Percentiles rank a stretch among this genome's conserved stretches.
These are phyloP conservation scores for Saururus chinensis DNA, from an alignment of 164 flowering plant genomes.

Conservation along the genomic window DNA sequence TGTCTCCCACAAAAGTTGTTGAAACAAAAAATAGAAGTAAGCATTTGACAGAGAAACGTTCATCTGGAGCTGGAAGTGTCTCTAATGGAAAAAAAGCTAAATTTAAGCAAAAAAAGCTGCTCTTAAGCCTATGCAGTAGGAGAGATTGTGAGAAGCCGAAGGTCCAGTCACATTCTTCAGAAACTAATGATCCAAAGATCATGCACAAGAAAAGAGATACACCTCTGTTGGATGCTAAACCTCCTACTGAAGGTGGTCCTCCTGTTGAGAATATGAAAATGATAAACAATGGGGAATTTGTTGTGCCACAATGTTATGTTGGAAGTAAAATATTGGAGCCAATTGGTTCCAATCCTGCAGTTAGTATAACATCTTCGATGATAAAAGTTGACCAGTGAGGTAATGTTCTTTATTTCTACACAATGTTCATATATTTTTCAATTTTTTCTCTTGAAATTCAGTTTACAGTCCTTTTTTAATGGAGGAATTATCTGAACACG, in stretches of 20 bases:
- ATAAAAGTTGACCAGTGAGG: constrained; percentile 32
- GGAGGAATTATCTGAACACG: not conserved
- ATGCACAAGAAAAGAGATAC: constrained; percentile 12
- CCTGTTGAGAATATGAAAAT: constrained; percentile 29
- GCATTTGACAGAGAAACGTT: constrained; percentile 27
- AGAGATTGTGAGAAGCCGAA: constrained; percentile 46
- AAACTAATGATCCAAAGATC: constrained; percentile 22
- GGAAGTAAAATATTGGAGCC: constrained; percentile 55
- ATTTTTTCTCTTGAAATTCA: no score
- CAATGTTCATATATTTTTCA: no score
- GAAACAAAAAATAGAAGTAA: constrained; percentile 28
- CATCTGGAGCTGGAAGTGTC: constrained; percentile 18
- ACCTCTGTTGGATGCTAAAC: constrained; percentile 25
- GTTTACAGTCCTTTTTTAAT: no score
- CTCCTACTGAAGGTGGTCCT: constrained; percentile 19
- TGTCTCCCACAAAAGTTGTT: constrained; percentile 13
- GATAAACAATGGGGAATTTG: constrained; percentile 51
- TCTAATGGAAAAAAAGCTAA: constrained; percentile 53
- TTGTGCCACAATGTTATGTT: constrained; percentile 35
- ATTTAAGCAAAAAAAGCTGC: constrained; percentile 57
- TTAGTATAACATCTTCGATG: constrained; percentile 17
- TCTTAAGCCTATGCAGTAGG: constrained; percentile 48
- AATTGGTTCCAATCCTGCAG: constrained; percentile 16
- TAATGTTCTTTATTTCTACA: constrained; percentile 4
- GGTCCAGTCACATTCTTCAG: constrained; percentile 22